Percentiles rank a stretch among this genome's conserved stretches.
These are phyloP conservation scores for Metarhizium anisopliae DNA, from an alignment of 2,329 filamentous ascomycete genomes.

Conservation along the genomic window DNA sequence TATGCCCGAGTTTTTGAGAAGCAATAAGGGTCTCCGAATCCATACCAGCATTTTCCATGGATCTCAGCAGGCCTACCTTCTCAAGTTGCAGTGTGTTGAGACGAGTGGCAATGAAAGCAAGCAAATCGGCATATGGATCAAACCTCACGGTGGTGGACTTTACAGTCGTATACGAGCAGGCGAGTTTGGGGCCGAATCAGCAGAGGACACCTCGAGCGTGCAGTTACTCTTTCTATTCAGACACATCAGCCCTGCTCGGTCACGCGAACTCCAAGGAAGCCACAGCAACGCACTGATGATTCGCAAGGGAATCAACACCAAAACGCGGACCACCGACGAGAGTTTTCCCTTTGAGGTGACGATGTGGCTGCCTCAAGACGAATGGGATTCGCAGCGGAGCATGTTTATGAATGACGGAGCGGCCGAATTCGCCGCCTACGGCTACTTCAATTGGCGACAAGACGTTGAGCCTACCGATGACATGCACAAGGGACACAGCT, in stretches of 20 bases:
- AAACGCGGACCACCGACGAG: not conserved
- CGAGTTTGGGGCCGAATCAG: not conserved
- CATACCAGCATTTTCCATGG: conserved; percentile 1
- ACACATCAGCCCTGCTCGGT: not conserved
- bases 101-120: not conserved
- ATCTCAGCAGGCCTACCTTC: not conserved
- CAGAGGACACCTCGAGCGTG: not conserved
- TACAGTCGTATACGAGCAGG: conserved; percentile 4
- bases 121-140: conserved; percentile 5
- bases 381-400: conserved; percentile 5
- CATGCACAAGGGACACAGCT: not conserved
- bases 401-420: conserved; percentile 5
- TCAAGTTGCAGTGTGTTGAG: conserved; percentile 3
- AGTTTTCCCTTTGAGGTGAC: conserved; percentile 4
- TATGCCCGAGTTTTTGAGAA: conserved; percentile 5
- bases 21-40: conserved; percentile 6
- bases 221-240: conserved; percentile 2
- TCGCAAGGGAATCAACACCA: conserved; percentile 5
- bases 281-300: conserved; percentile 6
- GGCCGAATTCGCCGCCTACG: conserved; percentile 2
- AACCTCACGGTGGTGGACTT: conserved; percentile 2
- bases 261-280: conserved; percentile 3
- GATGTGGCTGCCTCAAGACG: not conserved
- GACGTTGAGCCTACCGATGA: not conserved
- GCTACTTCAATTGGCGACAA: not conserved